Percentiles rank a stretch among this genome's conserved stretches.
phyloP scores from a whole-genome alignment of 2,329 filamentous ascomycete genomes.

The Cadophora sp. region DNA sequence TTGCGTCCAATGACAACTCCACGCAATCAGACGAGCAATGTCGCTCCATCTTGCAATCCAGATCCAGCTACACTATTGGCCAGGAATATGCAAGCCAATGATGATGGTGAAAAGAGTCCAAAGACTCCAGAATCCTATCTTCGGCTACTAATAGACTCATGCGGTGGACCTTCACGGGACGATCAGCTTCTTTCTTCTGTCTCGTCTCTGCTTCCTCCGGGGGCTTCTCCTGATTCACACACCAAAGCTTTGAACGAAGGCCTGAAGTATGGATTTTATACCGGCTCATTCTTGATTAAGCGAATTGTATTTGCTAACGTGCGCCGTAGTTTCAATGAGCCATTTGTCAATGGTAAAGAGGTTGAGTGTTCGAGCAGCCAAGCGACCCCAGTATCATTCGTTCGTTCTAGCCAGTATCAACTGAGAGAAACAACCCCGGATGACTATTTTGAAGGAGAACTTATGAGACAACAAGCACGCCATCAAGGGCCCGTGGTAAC shows the following conservation, averaged over 20 bases:
- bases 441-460: not conserved
- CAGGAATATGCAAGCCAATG: not conserved
- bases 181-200: not conserved
- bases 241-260: not conserved
- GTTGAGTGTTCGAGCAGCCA: not conserved
- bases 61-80: not conserved
- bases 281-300: not conserved
- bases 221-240: not conserved
- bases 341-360: no score
- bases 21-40: not conserved
- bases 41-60: not conserved
- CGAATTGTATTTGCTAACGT: not conserved
- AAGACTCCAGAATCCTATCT: constrained; percentile 33
- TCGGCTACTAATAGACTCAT: constrained; percentile 27
- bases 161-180: not conserved
- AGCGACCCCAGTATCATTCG: not conserved
- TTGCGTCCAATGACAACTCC: not conserved
- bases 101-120: not conserved
- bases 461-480: not conserved
- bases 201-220: not conserved
- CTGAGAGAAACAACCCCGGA: not conserved
- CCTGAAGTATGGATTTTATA: not conserved
- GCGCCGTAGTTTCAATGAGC: not conserved
- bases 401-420: constrained; percentile 7
- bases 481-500: not conserved